These are phyloP conservation scores for Blastobotrys raffinosifermentans DNA, from an alignment of 1,139 yeast species.

Conservation along the genomic window DNA sequence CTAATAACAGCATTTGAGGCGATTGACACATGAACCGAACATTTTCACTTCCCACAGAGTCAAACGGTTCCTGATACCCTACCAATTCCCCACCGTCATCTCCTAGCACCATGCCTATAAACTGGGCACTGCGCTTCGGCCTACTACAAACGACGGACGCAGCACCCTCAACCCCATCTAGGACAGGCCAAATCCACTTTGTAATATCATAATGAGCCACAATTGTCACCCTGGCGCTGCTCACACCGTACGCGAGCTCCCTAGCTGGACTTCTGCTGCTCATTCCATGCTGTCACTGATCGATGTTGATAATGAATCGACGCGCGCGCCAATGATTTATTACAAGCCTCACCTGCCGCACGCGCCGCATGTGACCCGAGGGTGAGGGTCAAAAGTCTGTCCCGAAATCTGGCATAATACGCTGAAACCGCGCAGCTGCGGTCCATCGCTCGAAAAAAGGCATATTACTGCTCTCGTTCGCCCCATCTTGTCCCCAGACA, in stretches of 20 bases:
- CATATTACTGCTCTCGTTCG: too few relatives aligned
- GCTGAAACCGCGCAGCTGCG: too few relatives aligned
- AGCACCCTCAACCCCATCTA: background rate
- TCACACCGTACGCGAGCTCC: conserved; percentile 3
- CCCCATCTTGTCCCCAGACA: too few relatives aligned
- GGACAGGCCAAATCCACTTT: background rate
- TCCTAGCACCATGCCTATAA: background rate
- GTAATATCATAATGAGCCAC: background rate
- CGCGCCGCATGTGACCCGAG: too few relatives aligned
- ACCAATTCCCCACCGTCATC: conserved; percentile 20
- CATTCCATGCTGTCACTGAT: too few relatives aligned
- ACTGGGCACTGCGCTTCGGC: background rate
- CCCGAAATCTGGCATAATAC: too few relatives aligned
- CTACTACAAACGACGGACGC: background rate
- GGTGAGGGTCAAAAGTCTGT: too few relatives aligned
- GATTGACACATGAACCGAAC: conserved; percentile 69
- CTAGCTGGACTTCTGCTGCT: conserved; percentile 1
- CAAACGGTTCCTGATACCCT: conserved; percentile 61
- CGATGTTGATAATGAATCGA: too few relatives aligned
- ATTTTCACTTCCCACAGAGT: conserved; percentile 47
- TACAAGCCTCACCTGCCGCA: too few relatives aligned
- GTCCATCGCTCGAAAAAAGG: too few relatives aligned
- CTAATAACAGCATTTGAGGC: conserved; percentile 73
- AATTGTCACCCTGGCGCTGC: background rate
- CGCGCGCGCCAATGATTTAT: too few relatives aligned